Evolutionary conservation across 2,329 filamentous ascomycete genomes (phyloP).

Genomic region (Dactylonectria macrodidyma): DNA sequence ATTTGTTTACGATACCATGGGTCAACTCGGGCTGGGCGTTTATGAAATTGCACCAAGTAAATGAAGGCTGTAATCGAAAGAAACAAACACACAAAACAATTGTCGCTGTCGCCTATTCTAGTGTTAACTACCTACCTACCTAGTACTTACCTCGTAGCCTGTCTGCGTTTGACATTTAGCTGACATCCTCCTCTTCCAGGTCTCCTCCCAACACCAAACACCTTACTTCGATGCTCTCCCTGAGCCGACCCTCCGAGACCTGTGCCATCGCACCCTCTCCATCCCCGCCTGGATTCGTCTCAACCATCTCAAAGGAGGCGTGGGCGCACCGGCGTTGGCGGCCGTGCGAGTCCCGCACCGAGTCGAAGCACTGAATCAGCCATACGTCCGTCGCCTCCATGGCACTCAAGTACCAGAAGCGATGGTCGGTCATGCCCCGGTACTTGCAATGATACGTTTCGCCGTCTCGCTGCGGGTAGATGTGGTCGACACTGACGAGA

Average conservation of each 20-base stretch:
- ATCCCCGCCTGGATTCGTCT: neutral
- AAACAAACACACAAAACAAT: neutral
- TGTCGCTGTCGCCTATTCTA: neutral
- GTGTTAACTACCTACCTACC: neutral
- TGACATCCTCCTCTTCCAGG: neutral
- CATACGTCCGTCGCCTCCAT: neutral
- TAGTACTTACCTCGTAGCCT: no score
- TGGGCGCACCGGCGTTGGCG: neutral
- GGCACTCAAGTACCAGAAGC: neutral
- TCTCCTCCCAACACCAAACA: neutral
- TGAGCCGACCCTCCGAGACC: neutral
- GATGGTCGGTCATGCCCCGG: neutral
- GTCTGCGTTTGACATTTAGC: neutral
- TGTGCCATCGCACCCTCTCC: neutral
- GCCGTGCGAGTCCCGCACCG: neutral
- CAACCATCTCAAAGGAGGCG: neutral
- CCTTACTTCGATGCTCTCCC: neutral
- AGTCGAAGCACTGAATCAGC: neutral
- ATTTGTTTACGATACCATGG: slow-evolving; percentile 31
- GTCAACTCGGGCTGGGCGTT: slow-evolving; percentile 1
- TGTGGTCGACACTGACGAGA: neutral
- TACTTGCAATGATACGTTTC: neutral
- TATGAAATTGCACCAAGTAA: neutral
- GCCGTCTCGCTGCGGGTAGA: neutral
- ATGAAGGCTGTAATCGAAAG: neutral